phyloP scores from a whole-genome alignment of 2,329 filamentous ascomycete species.

The Ceratocystis alfenasii region DNA sequence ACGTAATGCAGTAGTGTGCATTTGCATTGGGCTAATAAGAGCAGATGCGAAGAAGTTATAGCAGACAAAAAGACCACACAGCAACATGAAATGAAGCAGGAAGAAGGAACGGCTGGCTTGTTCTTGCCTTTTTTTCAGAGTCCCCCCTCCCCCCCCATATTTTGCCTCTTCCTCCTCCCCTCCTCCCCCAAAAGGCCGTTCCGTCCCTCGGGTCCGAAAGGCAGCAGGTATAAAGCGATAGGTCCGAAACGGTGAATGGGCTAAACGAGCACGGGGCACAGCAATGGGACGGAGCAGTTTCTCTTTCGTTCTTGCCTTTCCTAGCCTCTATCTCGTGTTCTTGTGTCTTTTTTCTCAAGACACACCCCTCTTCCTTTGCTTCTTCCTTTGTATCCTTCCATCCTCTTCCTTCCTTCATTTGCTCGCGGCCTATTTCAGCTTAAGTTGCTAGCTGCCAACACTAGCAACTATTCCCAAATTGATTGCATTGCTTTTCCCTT shows the following conservation, averaged over 20 bases:
- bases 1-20: no score
- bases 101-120: neutral
- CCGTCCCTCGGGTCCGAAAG: neutral
- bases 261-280: neutral
- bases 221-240: neutral
- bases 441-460: neutral
- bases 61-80: neutral
- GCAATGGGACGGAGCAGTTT: neutral
- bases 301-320: neutral
- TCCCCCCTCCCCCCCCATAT: neutral
- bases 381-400: neutral
- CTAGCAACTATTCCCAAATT: no score
- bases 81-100: neutral
- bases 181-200: slow-evolving; percentile 3
- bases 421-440: neutral
- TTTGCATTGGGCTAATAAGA: neutral
- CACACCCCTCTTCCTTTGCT: neutral
- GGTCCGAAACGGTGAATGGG: slow-evolving; percentile 8
- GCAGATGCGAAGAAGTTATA: neutral
- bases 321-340: no score
- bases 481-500: no score
- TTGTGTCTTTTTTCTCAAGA: neutral
- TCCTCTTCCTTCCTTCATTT: neutral
- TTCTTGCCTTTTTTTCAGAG: neutral
- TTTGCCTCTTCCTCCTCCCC: neutral